Evolutionary conservation across 1,139 yeast genomes (phyloP).

Genomic region (Pichia norvegensis): DNA sequence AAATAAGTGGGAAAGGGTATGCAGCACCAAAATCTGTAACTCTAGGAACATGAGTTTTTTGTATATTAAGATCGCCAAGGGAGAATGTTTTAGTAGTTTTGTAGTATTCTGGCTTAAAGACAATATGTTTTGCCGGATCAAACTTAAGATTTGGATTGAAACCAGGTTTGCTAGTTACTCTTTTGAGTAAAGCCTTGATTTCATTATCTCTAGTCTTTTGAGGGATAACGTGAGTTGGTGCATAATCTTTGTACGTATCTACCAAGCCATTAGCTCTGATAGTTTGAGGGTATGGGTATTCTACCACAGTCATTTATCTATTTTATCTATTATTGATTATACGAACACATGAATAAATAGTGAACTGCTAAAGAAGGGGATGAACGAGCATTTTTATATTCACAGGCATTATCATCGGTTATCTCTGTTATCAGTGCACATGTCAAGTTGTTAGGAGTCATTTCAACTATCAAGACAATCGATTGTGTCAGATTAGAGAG

Average conservation of each 20-base stretch:
- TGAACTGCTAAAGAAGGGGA: background rate
- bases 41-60: slow-evolving; percentile 28
- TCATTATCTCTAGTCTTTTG: slow-evolving; percentile 17
- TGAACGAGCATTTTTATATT: background rate
- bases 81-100: slow-evolving; percentile 37
- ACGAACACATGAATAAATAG: too few relatives aligned
- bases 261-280: slow-evolving; percentile 17
- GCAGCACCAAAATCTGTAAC: slow-evolving; percentile 29
- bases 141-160: slow-evolving; percentile 27
- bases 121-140: slow-evolving; percentile 40
- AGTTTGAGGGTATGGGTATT: background rate
- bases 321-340: too few relatives aligned
- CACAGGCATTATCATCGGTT: background rate
- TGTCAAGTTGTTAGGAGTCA: too few relatives aligned
- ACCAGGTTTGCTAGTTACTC: slow-evolving; percentile 1
- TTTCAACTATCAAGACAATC: background rate
- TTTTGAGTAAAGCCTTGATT: background rate
- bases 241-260: slow-evolving; percentile 22
- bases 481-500: background rate
- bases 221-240: slow-evolving; percentile 24
- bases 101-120: slow-evolving; percentile 32
- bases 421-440: background rate
- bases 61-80: slow-evolving; percentile 29
- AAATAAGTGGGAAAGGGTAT: slow-evolving; percentile 31
- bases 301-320: background rate